Percentiles rank a stretch among this genome's conserved stretches.
Conservation (phyloP, 2,329 filamentous ascomycete genomes). For the Venturia oleaginea region DNA sequence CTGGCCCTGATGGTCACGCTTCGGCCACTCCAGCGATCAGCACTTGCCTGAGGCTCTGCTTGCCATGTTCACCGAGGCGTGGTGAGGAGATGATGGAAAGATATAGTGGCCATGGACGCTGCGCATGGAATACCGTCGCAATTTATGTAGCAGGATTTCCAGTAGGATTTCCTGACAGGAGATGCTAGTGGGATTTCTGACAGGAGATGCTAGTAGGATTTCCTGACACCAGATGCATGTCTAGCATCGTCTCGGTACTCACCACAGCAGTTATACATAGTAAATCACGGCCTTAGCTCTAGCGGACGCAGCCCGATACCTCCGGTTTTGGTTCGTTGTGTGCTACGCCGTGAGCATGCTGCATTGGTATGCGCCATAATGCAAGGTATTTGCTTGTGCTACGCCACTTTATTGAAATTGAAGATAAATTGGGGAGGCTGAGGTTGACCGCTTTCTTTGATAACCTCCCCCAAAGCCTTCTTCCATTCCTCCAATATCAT, state of each 20-base stretch:
- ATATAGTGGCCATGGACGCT: background rate
- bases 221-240: background rate
- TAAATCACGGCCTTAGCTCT: background rate
- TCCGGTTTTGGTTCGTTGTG: background rate
- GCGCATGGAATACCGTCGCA: background rate
- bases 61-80: background rate
- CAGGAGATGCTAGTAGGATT: too few relatives aligned
- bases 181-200: too few relatives aligned
- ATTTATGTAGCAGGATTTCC: background rate
- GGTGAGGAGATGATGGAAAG: background rate
- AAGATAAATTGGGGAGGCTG: background rate
- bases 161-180: background rate
- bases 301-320: background rate
- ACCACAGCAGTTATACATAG: background rate
- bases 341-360: background rate
- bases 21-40: background rate
- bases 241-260: background rate
- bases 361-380: background rate
- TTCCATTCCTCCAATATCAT: background rate
- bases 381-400: background rate
- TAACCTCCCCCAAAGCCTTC: background rate
- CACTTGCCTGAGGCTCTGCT: background rate
- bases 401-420: background rate
- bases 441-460: background rate
- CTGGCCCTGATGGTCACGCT: slow-evolving; percentile 1